These are phyloP conservation scores for Heimioporus retisporus DNA, from an alignment of 1,284 basidiomycete species.

Conservation along the genomic window DNA sequence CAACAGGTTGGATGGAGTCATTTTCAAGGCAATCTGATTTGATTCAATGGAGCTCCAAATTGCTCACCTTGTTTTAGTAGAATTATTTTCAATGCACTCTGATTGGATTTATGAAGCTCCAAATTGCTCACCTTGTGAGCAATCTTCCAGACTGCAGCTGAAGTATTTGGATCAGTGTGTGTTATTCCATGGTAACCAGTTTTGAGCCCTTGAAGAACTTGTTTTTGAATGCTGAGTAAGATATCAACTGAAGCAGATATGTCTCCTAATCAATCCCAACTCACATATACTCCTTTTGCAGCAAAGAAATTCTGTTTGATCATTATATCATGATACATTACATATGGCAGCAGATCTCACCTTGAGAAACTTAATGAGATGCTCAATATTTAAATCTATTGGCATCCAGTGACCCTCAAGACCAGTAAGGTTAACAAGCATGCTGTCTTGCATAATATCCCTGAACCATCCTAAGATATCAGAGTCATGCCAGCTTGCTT, in stretches of 20 bases:
- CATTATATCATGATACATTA: too few species aligned
- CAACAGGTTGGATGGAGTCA: background rate
- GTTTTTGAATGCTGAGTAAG: slow-evolving; percentile 35
- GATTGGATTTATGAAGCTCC: slow-evolving; percentile 8
- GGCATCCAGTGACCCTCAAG: slow-evolving; percentile 36
- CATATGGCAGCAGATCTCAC: background rate
- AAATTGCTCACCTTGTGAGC: slow-evolving; percentile 25
- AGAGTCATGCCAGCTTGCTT: too few species aligned
- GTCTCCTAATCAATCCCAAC: slow-evolving; percentile 33
- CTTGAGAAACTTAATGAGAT: slow-evolving; percentile 19
- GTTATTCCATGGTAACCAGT: slow-evolving; percentile 33
- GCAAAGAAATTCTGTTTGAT: background rate
- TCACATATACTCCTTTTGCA: background rate
- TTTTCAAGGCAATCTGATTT: background rate
- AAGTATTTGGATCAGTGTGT: slow-evolving; percentile 31
- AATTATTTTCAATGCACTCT: too few species aligned
- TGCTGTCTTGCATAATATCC: slow-evolving; percentile 38
- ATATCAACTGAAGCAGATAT: slow-evolving; percentile 37
- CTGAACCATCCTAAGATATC: slow-evolving; percentile 11
- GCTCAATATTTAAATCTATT: slow-evolving; percentile 39
- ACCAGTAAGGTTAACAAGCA: slow-evolving; percentile 37
- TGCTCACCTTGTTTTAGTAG: too few species aligned
- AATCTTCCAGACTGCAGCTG: slow-evolving; percentile 26
- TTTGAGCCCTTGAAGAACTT: slow-evolving; percentile 25
- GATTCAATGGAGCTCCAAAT: background rate